phyloP scores from a whole-genome alignment of 2,329 filamentous ascomycete genomes.

The Diplocarpon mali region DNA sequence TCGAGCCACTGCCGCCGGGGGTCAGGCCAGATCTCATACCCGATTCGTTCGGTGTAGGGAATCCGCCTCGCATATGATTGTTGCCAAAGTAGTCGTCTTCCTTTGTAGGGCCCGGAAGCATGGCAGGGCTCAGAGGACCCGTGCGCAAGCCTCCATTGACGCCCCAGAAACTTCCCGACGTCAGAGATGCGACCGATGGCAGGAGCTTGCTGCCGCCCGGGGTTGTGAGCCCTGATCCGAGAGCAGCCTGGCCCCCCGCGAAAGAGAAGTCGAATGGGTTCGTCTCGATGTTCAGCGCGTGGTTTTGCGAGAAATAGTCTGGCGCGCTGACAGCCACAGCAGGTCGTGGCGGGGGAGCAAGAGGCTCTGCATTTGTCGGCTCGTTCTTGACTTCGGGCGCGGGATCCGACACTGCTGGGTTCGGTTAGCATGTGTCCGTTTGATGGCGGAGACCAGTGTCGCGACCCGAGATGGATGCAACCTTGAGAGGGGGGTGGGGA shows the following conservation, averaged over 20 bases:
- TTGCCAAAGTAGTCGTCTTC: constrained; percentile 84
- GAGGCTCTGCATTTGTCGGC: constrained; percentile 47
- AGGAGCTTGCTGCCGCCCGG: constrained; percentile 66
- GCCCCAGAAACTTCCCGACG: constrained; percentile 79
- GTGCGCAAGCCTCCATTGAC: constrained; percentile 55
- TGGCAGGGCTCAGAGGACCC: constrained; percentile 89
- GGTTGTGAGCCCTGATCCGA: constrained; percentile 47
- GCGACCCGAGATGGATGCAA: not conserved
- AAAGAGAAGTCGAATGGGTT: constrained; percentile 98
- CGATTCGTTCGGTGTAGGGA: constrained; percentile 94
- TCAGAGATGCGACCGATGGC: constrained; percentile 80
- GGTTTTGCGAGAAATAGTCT: constrained; percentile 58
- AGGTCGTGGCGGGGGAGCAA: constrained; percentile 61
- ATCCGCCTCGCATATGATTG: constrained; percentile 61
- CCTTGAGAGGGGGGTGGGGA: not conserved
- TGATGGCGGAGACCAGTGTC: not conserved
- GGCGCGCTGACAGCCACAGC: constrained; percentile 43
- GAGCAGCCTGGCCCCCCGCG: constrained; percentile 40
- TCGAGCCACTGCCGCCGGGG: constrained; percentile 87
- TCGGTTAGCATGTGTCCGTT: constrained; percentile 1
- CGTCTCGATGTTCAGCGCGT: constrained; percentile 64
- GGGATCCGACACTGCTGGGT: constrained; percentile 28
- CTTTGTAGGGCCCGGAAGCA: constrained; percentile 72
- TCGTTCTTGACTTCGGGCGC: constrained; percentile 40
- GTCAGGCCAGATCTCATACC: constrained; percentile 84